phyloP scores from a whole-genome alignment of 2,329 filamentous ascomycete species.

The Zymoseptoria brevis region DNA sequence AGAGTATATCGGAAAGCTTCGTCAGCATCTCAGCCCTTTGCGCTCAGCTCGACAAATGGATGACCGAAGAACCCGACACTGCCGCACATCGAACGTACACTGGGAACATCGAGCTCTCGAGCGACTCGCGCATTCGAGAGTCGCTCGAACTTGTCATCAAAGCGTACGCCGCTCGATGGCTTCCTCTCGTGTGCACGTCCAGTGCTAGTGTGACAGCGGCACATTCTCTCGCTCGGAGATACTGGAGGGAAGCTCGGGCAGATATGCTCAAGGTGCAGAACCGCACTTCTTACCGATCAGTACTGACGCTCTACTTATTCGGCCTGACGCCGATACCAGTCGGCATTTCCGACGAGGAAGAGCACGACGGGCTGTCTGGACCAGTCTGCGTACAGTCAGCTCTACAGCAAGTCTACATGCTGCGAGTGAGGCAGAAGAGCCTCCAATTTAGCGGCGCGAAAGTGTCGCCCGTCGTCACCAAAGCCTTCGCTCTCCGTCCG shows the following conservation, averaged over 20 bases:
- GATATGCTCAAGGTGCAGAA: conserved; percentile 9
- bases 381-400: conserved; percentile 7
- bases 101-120: not conserved
- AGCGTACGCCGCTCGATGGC: conserved; percentile 7
- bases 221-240: not conserved
- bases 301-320: conserved; percentile 8
- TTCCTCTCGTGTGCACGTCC: conserved; percentile 1
- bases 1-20: conserved; percentile 6
- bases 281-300: conserved; percentile 5
- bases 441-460: conserved; percentile 9
- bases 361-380: conserved; percentile 5
- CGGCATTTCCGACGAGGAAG: conserved; percentile 7
- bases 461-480: conserved; percentile 5
- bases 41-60: conserved; percentile 7
- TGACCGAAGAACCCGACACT: conserved; percentile 1
- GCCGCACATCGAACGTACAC: not conserved
- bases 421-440: conserved; percentile 4
- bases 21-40: conserved; percentile 7
- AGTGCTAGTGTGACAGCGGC: not conserved
- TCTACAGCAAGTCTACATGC: conserved; percentile 6
- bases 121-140: conserved; percentile 1
- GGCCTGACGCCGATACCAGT: conserved; percentile 7
- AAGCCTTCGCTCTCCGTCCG: conserved; percentile 2
- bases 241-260: conserved; percentile 8
- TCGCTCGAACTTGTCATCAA: conserved; percentile 3